A percentile compares a stretch with the other conserved stretches of the same genome.
These are phyloP conservation scores for Candida broadrunensis DNA, from an alignment of 805 yeast species.

Conservation along the genomic window DNA sequence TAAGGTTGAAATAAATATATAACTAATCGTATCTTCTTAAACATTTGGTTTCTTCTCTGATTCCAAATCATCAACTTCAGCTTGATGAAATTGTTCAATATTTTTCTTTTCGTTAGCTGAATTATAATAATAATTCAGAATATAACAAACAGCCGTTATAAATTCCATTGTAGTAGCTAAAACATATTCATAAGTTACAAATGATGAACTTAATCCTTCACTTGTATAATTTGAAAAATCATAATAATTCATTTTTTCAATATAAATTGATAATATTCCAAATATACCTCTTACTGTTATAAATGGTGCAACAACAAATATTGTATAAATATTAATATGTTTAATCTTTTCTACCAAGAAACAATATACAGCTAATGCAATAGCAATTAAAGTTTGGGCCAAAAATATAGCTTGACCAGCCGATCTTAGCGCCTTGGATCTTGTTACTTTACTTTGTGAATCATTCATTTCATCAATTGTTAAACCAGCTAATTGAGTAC, in stretches of 20 bases:
- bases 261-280: constrained; percentile 30
- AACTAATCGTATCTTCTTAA: no score
- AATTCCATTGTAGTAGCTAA: constrained; percentile 37
- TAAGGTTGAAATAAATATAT: no score
- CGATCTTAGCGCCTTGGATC: constrained; percentile 25
- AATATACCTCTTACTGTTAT: constrained; percentile 31
- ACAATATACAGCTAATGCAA: constrained; percentile 16
- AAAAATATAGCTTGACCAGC: constrained; percentile 31
- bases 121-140: constrained; percentile 9
- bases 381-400: constrained; percentile 16
- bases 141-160: constrained; percentile 12
- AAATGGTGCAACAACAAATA: constrained; percentile 27
- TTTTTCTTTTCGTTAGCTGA: no score
- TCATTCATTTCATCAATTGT: constrained; percentile 10
- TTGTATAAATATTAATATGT: constrained; percentile 12
- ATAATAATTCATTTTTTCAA: constrained; percentile 31
- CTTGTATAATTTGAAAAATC: constrained; percentile 22
- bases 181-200: constrained; percentile 31
- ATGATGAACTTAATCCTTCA: constrained; percentile 16
- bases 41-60: no score
- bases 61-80: no score
- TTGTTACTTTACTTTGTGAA: constrained; percentile 8
- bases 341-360: constrained; percentile 18
- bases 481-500: constrained; percentile 24
- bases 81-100: no score